Conservation (phyloP, 441 rosid genomes). For the Euphorbia schlechtendalii region DNA sequence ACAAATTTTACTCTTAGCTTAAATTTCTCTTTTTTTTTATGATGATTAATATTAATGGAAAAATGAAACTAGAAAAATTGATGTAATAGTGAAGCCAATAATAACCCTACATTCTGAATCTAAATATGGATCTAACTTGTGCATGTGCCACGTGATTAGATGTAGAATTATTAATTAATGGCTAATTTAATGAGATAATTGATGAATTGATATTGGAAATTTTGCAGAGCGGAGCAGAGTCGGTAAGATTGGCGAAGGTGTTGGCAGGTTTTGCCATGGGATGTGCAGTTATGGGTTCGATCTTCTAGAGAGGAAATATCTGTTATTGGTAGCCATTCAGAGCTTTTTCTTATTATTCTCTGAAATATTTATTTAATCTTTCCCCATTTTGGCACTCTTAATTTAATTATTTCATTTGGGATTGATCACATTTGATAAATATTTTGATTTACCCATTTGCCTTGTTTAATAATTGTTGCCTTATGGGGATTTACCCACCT, state of each 20-base stretch:
- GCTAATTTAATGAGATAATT: background rate
- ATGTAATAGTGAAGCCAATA: too few relatives aligned
- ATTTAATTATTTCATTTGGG: background rate
- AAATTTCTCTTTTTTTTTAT: too few relatives aligned
- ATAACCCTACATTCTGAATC: background rate
- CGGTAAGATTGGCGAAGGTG: conserved; percentile 27
- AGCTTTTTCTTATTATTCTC: background rate
- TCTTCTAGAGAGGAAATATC: conserved; percentile 30
- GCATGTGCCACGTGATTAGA: background rate
- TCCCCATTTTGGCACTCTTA: background rate
- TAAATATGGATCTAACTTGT: background rate
- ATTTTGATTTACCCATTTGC: conserved; percentile 14
- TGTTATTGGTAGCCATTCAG: background rate
- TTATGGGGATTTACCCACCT: conserved; percentile 5
- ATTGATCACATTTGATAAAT: conserved; percentile 3
- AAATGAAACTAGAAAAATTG: background rate
- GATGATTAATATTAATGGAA: background rate
- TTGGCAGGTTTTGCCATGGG: conserved; percentile 45
- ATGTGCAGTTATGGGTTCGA: conserved; percentile 34
- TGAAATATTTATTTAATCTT: conserved; percentile 18
- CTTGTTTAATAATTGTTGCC: conserved; percentile 5
- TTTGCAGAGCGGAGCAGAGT: conserved; percentile 52
- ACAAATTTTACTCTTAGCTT: background rate
- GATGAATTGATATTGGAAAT: background rate
- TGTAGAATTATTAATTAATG: background rate